Base-by-base conservation (phyloP, 805 yeast genomes). In the Ogataea nitratoaversa region DNA sequence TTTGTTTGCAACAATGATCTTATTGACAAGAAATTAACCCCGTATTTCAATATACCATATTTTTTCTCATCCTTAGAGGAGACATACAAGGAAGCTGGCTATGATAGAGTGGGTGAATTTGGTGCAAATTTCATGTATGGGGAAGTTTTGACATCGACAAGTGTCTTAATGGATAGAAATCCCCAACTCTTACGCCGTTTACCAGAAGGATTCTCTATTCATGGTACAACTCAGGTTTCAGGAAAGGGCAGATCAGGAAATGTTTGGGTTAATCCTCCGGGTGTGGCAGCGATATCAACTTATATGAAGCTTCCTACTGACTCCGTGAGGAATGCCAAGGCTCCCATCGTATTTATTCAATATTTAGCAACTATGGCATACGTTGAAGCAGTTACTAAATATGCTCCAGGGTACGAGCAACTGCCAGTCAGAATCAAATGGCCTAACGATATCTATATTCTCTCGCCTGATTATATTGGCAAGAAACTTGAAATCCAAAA, bases 171-270 rank as follows among this genome's bases (percentile, higher is more conserved):
- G 49, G 95, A 91, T 55, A 70, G 74, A 32, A 93, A 93, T 60
- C 72, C 78, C 34, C 56, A 67, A 11, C 56, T 87, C 28, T 60
- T 91, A 40, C 63, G 70, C 7, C 53, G 65, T 27, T 59, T 85
- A 20, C 96, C 96, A 1, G 70, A 79, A 20, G 96, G 96, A 0
- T 73, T 80, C 9, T 68, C 79, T 1, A 60, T 82, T 9, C 72
- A 80, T 3, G 96, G 95, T 0, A 81, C 90, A 1, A 76, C 84
- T 3, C 99, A 93, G 60, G 82, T 87, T 1, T 75, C 88, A 0
- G 99, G 99, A 1, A 71, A 91, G 36, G 99, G 99, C 2, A 76
- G 99, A 41, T 95, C 97, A 13, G 95, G 93, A 1, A 93, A 93
- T 49, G 81, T 79, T 2, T 93, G 99, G 99, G 82, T 93, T 19